Percentiles rank a stretch among this genome's conserved stretches.
Conservation (phyloP, 441 rosid species). For the Corymbia calophylla region DNA sequence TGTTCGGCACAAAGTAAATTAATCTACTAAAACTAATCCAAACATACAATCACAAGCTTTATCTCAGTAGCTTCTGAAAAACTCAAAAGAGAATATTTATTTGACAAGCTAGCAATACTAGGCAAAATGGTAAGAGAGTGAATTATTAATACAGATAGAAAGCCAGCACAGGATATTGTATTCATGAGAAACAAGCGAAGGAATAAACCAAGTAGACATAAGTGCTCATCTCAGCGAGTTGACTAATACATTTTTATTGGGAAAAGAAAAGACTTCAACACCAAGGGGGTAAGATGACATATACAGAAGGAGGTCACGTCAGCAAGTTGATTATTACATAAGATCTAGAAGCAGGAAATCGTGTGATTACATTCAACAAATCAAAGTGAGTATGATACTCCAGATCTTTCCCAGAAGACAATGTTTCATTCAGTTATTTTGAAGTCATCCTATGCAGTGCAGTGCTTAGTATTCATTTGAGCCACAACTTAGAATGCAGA, state of each 20-base stretch:
- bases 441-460: neutral
- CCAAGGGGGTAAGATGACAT: neutral
- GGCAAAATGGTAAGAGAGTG: neutral
- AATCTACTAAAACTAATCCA: neutral
- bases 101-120: neutral
- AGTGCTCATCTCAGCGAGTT: neutral
- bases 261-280: neutral
- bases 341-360: neutral
- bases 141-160: neutral
- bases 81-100: neutral
- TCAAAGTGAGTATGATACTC: neutral
- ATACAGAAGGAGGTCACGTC: neutral
- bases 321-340: neutral
- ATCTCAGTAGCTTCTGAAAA: neutral
- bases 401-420: neutral
- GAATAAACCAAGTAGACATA: neutral
- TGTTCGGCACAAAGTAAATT: neutral
- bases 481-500: neutral
- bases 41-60: neutral
- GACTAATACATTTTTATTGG: neutral
- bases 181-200: neutral
- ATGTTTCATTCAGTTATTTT: neutral
- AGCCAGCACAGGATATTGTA: neutral
- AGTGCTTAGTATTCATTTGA: neutral
- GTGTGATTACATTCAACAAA: neutral